A percentile compares a stretch with the other conserved stretches of the same genome.
Conservation (phyloP, 441 rosid genomes). For the Geranium incanum region DNA sequence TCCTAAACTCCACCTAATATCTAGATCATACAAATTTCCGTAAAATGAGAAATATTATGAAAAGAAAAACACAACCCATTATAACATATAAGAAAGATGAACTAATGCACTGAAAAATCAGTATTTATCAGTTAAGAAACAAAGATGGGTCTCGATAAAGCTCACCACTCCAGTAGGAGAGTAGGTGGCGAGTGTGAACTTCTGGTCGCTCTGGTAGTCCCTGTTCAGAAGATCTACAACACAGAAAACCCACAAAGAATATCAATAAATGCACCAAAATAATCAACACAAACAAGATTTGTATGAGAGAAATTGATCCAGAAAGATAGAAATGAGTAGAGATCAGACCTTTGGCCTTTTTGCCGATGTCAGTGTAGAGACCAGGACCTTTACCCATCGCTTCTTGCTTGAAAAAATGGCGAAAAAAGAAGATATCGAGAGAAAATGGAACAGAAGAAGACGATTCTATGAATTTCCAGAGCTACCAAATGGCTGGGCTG, state of each 20-base stretch:
- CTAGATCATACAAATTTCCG: not conserved
- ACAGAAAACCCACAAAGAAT: constrained; percentile 7
- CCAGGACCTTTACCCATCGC: constrained; percentile 79
- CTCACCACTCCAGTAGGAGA: constrained; percentile 85
- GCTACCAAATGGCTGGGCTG: not conserved
- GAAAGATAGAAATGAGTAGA: not conserved
- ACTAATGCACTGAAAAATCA: not conserved
- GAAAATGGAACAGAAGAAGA: not conserved
- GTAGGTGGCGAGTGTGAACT: constrained; percentile 63
- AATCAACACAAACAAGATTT: too few species aligned
- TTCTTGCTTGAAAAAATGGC: not conserved
- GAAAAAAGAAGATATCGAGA: not conserved
- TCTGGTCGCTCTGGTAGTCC: constrained; percentile 88
- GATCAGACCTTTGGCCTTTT: constrained; percentile 57
- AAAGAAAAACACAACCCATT: not conserved
- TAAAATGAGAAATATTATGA: too few species aligned
- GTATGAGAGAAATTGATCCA: too few species aligned
- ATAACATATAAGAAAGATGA: not conserved
- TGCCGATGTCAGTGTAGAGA: constrained; percentile 74
- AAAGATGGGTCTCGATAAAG: constrained; percentile 6
- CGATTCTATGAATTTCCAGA: not conserved
- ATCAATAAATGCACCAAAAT: not conserved
- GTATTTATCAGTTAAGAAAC: not conserved
- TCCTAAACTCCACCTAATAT: not conserved
- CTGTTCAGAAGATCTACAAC: constrained; percentile 69